Evolutionary conservation across 116 monocot species (phyloP).

Genomic region (Dioscorea cayenensis): DNA sequence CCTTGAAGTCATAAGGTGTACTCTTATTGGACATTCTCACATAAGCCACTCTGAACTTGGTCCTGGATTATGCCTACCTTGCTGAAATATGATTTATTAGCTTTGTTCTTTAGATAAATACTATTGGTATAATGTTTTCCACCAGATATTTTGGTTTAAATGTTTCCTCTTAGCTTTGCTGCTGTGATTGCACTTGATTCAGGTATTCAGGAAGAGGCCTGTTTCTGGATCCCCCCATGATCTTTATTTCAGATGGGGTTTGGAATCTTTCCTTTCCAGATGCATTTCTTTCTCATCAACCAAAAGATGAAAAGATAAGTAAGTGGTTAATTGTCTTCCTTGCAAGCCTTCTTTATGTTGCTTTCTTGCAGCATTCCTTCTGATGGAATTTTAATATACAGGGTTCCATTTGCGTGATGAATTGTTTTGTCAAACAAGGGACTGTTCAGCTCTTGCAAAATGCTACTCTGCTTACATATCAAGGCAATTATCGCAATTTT

Average conservation of each 20-base stretch:
- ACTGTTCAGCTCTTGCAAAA: conserved; percentile 49
- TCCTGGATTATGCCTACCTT: too few relatives aligned
- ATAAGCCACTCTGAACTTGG: too few relatives aligned
- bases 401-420: conserved; percentile 59
- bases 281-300: conserved; percentile 20
- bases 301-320: conserved; percentile 34
- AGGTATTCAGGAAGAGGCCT: conserved; percentile 97
- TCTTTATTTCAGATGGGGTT: conserved; percentile 33
- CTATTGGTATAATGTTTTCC: neutral
- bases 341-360: neutral
- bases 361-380: neutral
- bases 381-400: conserved; percentile 19
- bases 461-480: conserved; percentile 59
- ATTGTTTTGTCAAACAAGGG: conserved; percentile 58
- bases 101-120: neutral
- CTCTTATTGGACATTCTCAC: too few relatives aligned
- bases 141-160: too few relatives aligned
- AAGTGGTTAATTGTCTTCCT: conserved; percentile 11
- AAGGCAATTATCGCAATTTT: conserved; percentile 48
- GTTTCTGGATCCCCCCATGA: conserved; percentile 76
- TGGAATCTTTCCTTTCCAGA: conserved; percentile 76
- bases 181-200: neutral
- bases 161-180: neutral
- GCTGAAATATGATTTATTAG: too few relatives aligned
- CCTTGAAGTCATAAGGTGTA: too few relatives aligned